These are phyloP conservation scores for Aspergillus novoparasiticus DNA, from an alignment of 2,329 filamentous ascomycete species.

Conservation along the genomic window DNA sequence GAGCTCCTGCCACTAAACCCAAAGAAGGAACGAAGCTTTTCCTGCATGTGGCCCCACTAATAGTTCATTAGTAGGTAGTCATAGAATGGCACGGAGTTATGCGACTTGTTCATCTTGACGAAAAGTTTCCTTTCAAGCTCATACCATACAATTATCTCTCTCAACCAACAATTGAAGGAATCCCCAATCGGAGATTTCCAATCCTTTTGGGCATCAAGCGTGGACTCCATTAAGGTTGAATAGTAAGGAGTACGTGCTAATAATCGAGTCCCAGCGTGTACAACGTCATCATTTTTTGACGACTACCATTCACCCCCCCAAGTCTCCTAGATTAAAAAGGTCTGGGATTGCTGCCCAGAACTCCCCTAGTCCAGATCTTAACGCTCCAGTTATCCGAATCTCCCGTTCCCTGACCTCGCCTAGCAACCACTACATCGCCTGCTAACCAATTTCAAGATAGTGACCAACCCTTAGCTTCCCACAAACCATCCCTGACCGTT, in stretches of 20 bases:
- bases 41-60: background rate
- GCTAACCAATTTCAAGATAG: background rate
- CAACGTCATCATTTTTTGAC: background rate
- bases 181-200: background rate
- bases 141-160: background rate
- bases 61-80: too few relatives aligned
- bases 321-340: background rate
- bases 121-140: too few relatives aligned
- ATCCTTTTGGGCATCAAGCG: background rate
- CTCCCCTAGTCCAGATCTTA: background rate
- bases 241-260: background rate
- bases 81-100: background rate
- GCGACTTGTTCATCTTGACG: too few relatives aligned
- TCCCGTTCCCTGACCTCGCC: background rate
- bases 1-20: background rate
- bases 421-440: background rate
- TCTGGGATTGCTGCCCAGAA: too few relatives aligned
- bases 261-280: too few relatives aligned
- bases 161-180: background rate
- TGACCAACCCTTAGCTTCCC: background rate
- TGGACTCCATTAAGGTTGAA: background rate
- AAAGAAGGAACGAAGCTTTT: constrained; percentile 3
- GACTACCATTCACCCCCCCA: background rate
- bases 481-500: background rate
- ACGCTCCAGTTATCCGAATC: background rate